Base-by-base conservation (phyloP, 179 eudicot species). In the Dionaea muscipula region DNA sequence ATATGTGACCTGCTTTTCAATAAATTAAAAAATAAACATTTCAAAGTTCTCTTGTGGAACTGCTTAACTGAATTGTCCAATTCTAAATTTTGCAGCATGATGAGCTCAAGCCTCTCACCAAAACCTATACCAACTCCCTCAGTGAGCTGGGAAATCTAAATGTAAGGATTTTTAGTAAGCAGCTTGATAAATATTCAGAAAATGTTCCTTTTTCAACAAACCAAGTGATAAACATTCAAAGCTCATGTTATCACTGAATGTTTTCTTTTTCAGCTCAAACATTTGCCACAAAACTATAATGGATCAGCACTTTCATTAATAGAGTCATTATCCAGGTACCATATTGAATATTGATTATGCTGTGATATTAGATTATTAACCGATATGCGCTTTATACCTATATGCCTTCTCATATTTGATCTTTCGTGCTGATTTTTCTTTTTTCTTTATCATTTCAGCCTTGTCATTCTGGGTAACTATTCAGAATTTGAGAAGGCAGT, bases 261-360 rank as follows among this genome's bases (percentile, higher is more conserved):
- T 50, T 57, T 5, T 68, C 26, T 26, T 51, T 60, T 68, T 64
- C 71, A 90, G 95, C 81, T 90, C 25, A 94, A 83, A 63, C 84
- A 76, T 68, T 72, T 90, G 60, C 90, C 97, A 3, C 81, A 78
- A 58, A 65, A 78, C 64, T 90, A 90, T 56, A 76, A 80, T 65
- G 97, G 97, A 62, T 83, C 94, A 26, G 97, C 97, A 35, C 86
- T 90, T 61, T 74, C 95, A 16, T 87, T 90, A 35, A 77, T 90
- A 26, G 97, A 90, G 64, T 90, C 97, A 57, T 67, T 90, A 50
- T 86, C 97, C 70, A 90, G 97, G 97, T 90, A 76, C 10, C n/a
- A n/a, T n/a, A n/a, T n/a, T n/a, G n/a, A n/a, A n/a, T n/a, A n/a
- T n/a, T n/a, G n/a, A n/a, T n/a, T n/a, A n/a, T n/a, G n/a, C n/a